Base-by-base conservation (phyloP, 495 filamentous ascomycete genomes). In the Achaetomiella virescens region DNA sequence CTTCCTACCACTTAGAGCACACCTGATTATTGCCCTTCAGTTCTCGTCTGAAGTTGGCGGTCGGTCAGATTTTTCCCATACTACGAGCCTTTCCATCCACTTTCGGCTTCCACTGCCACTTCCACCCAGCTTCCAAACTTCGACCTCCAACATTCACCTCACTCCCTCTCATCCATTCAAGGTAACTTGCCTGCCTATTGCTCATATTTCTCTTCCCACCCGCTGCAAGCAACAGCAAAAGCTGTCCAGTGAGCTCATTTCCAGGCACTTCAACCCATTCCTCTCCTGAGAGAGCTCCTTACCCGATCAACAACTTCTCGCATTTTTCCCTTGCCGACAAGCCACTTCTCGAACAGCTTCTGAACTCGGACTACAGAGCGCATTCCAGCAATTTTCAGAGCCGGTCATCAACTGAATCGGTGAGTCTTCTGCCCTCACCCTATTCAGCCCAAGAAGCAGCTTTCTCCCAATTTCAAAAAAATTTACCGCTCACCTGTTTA, bases 81-180 rank as follows among this genome's bases (percentile, higher is more conserved):
- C 6, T 17, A 43, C 7, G 21, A 4, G n/a, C 17, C n/a, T 14
- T 24, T 24, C 8, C 22, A 18, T 40, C 50, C 17, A 48, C 35
- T 54, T 27, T 27, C 10, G n/a, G n/a, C 43, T 36, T 24, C 49
- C 44, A 27, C 51, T 42, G 22, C 57, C 11, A 31, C 48, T 35
- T 43, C 42, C 7, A 36, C 7, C 33, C 33, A 40, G 9, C 5
- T 31, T 31, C 27, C 27, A 31, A 31, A 5, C 27, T 31, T 31
- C 27, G 9, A 31, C 27, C 27, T 31, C 27, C 27, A 31, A 31
- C 27, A 4, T 31, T 31, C 27, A 31, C 27, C 9, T 31, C 27
- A 31, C 27, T 31, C 27, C n/a, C 9, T 31, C 27, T 31, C 27
- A 31, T 31, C 27, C 27, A 42, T 6, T 38, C 36, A n/a, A 38